Evolutionary conservation across 441 rosid species (phyloP), one percentile per base, ranked within the genome.

Genomic region (Erodium texanum): DNA sequence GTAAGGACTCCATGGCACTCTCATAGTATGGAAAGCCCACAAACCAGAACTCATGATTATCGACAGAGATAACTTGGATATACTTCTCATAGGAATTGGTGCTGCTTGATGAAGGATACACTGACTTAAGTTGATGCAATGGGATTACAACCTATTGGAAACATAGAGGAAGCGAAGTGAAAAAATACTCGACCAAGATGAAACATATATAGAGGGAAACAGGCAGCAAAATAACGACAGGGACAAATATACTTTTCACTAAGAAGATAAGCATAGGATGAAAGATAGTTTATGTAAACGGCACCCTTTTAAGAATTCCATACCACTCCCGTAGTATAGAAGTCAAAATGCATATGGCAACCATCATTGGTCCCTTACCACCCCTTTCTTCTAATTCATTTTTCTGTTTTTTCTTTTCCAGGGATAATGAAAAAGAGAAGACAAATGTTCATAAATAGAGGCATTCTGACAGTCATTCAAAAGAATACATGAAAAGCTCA

Each of bases 11-110:
- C 73, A 83, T 86, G n/a, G 98, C 92, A 3, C 83, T 80, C 11
- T 79, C 76, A 48, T 87, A 93, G 84, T 89, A 83, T 68, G 89
- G 76, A 75, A 93, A 87, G 48, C 98, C 97, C 97, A 93, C 86
- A 84, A 93, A 90, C 98, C 96, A 93, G 70, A 90, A 93, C 82
- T 93, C 97, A 68, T 85, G 98, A 70, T 83, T 82, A 61, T 92
- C 98, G 15, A 89, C 78, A 0, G 98, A 86, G 66, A 82, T 81
- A 34, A 90, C 84, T 83, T 89, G 98, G 65, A 90, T 80, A 77
- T 89, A 92, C 76, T 88, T 92, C 79, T 92, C 96, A 9, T 93
- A 74, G 2, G 86, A 71, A 78, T 90, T 89, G 73, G 74, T 73
- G 62, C 78, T 81, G 85, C 92, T 87, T 54, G 86, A 29, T 36